These are phyloP conservation scores for Leptographium radiaticola DNA, from an alignment of 2,329 filamentous ascomycete genomes.

Conservation along the genomic window DNA sequence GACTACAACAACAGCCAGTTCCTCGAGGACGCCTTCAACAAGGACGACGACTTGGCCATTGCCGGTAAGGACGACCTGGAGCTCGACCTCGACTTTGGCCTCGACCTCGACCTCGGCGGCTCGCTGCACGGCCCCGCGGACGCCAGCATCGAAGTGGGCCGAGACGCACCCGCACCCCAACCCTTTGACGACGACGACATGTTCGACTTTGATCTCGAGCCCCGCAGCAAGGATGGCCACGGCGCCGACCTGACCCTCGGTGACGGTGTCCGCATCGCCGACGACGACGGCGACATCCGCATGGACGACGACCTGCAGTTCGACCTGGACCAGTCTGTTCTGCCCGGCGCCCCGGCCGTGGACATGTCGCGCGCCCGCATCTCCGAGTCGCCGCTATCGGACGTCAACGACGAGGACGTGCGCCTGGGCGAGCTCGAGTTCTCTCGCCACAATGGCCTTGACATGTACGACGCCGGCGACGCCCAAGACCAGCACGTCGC, in stretches of 20 bases:
- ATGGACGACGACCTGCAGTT: slow-evolving; percentile 56
- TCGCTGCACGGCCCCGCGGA: slow-evolving; percentile 31
- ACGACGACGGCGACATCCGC: slow-evolving; percentile 49
- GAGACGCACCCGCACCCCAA: slow-evolving; percentile 62
- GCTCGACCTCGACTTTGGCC: slow-evolving; percentile 60
- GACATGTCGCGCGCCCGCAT: slow-evolving; percentile 45
- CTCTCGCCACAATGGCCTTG: slow-evolving; percentile 34
- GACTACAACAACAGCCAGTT: slow-evolving; percentile 69
- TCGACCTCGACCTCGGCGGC: slow-evolving; percentile 60
- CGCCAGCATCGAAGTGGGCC: slow-evolving; percentile 73
- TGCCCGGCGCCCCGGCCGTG: slow-evolving; percentile 33
- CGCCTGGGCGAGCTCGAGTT: slow-evolving; percentile 47
- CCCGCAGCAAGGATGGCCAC: slow-evolving; percentile 41
- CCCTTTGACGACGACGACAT: slow-evolving; percentile 59
- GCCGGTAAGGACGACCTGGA: slow-evolving; percentile 53
- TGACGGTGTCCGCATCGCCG: slow-evolving; percentile 44
- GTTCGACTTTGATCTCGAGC: slow-evolving; percentile 46
- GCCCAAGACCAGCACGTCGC: slow-evolving; percentile 47
- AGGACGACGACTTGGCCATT: slow-evolving; percentile 44
- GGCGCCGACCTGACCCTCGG: slow-evolving; percentile 43
- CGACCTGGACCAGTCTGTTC: slow-evolving; percentile 45
- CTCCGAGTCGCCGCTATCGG: slow-evolving; percentile 57
- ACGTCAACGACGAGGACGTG: slow-evolving; percentile 51
- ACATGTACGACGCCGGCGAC: slow-evolving; percentile 49
- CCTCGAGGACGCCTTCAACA: slow-evolving; percentile 50